A percentile compares a stretch with the other conserved stretches of the same genome.
Conservation (phyloP, 805 yeast species). For the Jamesozyma jinghongensis region DNA sequence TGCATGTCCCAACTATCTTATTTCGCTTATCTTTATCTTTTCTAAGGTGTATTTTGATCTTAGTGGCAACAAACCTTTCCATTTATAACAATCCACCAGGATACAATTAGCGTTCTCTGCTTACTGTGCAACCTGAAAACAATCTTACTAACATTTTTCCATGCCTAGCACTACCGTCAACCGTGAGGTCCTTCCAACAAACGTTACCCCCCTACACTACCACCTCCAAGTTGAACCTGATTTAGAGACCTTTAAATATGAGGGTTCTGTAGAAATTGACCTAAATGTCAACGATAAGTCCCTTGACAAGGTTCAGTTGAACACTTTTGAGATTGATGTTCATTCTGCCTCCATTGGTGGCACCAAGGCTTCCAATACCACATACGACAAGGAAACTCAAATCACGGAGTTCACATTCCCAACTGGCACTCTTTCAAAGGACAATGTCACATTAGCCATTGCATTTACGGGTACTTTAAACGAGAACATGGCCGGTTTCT, state of each 20-base stretch:
- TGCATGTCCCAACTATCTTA: no score
- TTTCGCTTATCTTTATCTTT: no score
- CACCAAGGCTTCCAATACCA: slow-evolving; percentile 36
- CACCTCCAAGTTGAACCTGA: slow-evolving; percentile 56
- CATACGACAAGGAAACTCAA: slow-evolving; percentile 48
- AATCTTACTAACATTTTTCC: not conserved
- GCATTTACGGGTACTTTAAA: slow-evolving; percentile 56
- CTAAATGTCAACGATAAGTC: slow-evolving; percentile 40
- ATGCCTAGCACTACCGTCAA: slow-evolving; percentile 16
- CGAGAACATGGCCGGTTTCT: slow-evolving; percentile 77
- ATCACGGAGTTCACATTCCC: slow-evolving; percentile 52
- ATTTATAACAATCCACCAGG: no score
- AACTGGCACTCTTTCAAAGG: slow-evolving; percentile 28
- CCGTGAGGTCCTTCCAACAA: slow-evolving; percentile 46
- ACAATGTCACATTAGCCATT: slow-evolving; percentile 36
- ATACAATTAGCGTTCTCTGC: no score
- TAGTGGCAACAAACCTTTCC: no score
- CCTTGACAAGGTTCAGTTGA: slow-evolving; percentile 42
- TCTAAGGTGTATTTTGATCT: no score
- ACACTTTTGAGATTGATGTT: slow-evolving; percentile 57
- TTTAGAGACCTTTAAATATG: slow-evolving; percentile 48
- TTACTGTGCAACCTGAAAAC: no score
- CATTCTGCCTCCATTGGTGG: slow-evolving; percentile 36
- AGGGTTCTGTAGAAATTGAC: slow-evolving; percentile 47
- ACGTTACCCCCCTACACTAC: slow-evolving; percentile 69